Conservation (phyloP, 345 rosid species). For the Eucalyptus erythrocorys region DNA sequence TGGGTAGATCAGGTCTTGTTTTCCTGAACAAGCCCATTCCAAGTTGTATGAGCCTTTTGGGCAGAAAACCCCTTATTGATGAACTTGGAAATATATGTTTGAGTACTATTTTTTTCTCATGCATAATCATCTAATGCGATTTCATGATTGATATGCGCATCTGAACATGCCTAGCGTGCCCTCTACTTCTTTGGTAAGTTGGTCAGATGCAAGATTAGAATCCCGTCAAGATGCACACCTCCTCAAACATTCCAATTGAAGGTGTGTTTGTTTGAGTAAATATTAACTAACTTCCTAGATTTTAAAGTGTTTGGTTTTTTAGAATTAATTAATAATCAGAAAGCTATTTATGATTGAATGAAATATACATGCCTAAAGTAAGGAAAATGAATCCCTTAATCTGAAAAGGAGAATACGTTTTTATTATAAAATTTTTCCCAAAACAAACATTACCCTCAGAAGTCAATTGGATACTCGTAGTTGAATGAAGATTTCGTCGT, state of each 20-base stretch:
- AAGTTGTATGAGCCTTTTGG: neutral
- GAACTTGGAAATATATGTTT: neutral
- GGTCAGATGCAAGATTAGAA: neutral
- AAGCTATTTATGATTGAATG: neutral
- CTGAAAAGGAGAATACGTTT: neutral
- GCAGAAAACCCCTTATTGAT: neutral
- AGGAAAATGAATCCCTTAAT: neutral
- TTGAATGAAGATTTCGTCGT: neutral
- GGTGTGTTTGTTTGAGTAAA: neutral
- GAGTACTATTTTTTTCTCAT: neutral
- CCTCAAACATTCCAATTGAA: neutral
- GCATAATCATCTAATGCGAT: neutral
- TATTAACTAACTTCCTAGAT: too few relatives aligned
- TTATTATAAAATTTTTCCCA: neutral
- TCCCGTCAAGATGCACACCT: neutral
- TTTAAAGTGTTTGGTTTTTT: neutral
- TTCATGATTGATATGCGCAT: neutral
- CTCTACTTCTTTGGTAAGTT: neutral
- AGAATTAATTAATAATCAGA: neutral
- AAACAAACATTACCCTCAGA: neutral
- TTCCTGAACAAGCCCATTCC: neutral
- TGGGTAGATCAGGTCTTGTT: neutral
- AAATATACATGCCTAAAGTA: neutral
- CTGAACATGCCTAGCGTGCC: neutral
- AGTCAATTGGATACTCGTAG: neutral